These are phyloP conservation scores for Selenicereus undatus DNA, from an alignment of 148 eudicot species.

Conservation along the genomic window DNA sequence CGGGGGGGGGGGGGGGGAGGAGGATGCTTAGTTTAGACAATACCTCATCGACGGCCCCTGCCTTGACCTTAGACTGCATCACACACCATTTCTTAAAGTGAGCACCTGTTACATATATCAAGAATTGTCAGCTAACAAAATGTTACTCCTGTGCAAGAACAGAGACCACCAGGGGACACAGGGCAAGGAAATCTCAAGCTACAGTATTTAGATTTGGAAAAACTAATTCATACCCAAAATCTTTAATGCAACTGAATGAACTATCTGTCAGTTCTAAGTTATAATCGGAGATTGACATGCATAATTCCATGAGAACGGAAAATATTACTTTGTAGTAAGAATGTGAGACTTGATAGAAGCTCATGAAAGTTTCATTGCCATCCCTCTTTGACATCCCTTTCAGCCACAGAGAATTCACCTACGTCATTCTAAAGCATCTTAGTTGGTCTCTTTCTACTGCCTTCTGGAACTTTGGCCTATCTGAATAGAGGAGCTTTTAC, in stretches of 20 bases:
- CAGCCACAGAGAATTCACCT: no score
- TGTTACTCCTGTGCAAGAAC: background rate
- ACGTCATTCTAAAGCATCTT: no score
- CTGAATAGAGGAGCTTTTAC: no score
- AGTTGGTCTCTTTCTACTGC: no score
- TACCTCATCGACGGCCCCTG: constrained; percentile 86
- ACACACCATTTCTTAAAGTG: constrained; percentile 97
- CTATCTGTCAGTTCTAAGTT: background rate
- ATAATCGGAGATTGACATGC: no score
- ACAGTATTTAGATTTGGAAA: background rate
- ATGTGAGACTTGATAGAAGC: no score
- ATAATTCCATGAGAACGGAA: no score
- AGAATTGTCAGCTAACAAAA: background rate
- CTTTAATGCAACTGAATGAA: background rate
- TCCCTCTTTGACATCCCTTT: no score
- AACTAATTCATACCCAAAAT: background rate
- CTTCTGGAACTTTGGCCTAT: no score
- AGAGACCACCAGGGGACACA: background rate
- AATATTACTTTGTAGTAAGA: no score
- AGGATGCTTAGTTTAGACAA: background rate
- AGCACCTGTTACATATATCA: constrained; percentile 47
- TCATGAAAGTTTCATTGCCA: no score
- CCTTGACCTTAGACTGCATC: constrained; percentile 87
- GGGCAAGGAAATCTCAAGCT: background rate
- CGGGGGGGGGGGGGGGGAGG: no score